Conservation (phyloP, 2,329 filamentous ascomycete species). For the Lasiodiplodia theobromae region DNA sequence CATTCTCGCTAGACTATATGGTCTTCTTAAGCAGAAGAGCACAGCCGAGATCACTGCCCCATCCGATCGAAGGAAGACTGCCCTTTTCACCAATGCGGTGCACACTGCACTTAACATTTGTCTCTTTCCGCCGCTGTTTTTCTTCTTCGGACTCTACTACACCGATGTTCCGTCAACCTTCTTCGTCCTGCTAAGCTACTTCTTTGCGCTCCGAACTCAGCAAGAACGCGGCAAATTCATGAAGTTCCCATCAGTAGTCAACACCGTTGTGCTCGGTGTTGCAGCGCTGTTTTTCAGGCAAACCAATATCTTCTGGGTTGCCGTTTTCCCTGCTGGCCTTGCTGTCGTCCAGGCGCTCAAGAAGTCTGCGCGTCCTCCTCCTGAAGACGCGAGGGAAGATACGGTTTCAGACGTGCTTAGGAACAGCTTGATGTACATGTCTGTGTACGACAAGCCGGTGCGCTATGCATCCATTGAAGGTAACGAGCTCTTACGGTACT, state of each 20-base stretch:
- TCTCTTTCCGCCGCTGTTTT: constrained; percentile 89
- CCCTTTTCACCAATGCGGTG: constrained; percentile 43
- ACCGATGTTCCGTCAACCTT: constrained; percentile 87
- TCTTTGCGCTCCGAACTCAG: constrained; percentile 48
- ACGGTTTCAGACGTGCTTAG: constrained; percentile 12
- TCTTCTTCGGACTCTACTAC: constrained; percentile 95
- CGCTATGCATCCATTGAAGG: constrained; percentile 31
- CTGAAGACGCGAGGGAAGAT: constrained; percentile 18
- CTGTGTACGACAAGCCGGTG: constrained; percentile 32
- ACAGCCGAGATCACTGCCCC: neutral
- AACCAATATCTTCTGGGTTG: constrained; percentile 97
- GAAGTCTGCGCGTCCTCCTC: constrained; percentile 25
- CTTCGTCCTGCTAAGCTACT: constrained; percentile 74
- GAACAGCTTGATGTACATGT: constrained; percentile 27
- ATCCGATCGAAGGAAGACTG: constrained; percentile 40
- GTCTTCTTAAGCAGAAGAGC: constrained; percentile 19
- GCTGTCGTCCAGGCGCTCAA: constrained; percentile 42
- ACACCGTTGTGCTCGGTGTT: constrained; percentile 63
- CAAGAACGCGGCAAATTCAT: constrained; percentile 32
- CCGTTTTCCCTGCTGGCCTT: constrained; percentile 73
- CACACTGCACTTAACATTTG: constrained; percentile 80
- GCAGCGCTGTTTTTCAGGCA: constrained; percentile 80
- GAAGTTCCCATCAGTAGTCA: constrained; percentile 30
- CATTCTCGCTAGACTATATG: constrained; percentile 27
- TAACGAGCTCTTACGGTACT: neutral